phyloP scores from a whole-genome alignment of 768 basidiomycete genomes.

The Boletus rex-veris region DNA sequence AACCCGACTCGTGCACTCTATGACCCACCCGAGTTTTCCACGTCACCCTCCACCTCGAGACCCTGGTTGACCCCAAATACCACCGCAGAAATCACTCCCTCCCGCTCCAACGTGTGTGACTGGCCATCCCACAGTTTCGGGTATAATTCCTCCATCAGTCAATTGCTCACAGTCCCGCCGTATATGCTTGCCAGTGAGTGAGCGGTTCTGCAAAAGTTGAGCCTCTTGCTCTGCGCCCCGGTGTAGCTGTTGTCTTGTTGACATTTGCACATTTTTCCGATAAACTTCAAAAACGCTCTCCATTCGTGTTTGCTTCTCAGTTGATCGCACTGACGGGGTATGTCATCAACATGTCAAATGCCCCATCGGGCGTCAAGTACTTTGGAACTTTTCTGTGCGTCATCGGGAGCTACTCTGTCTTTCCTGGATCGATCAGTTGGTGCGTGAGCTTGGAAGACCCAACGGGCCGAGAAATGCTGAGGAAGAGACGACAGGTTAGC shows the following conservation, averaged over 20 bases:
- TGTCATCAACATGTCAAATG: neutral
- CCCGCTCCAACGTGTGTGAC: neutral
- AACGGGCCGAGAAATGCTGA: neutral
- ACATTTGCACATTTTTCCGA: neutral
- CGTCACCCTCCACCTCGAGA: too few relatives aligned
- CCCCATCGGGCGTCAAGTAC: neutral
- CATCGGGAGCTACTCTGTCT: neutral
- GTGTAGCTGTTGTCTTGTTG: neutral
- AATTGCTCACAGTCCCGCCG: neutral
- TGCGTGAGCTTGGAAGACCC: neutral
- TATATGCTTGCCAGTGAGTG: constrained; percentile 1
- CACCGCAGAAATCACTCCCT: neutral
- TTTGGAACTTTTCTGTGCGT: constrained; percentile 3
- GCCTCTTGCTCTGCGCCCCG: neutral
- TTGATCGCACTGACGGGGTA: neutral
- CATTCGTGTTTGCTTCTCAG: neutral
- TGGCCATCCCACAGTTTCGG: neutral
- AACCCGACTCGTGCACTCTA: too few relatives aligned
- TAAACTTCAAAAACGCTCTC: neutral
- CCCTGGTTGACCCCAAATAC: too few relatives aligned
- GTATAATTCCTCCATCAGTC: neutral
- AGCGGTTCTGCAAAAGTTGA: too few relatives aligned
- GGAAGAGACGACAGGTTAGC: neutral
- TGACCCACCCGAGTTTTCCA: too few relatives aligned
- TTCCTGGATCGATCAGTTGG: constrained; percentile 1